phyloP scores from a whole-genome alignment of 2,329 filamentous ascomycete genomes.

The Pseudodiploospora longispora region DNA sequence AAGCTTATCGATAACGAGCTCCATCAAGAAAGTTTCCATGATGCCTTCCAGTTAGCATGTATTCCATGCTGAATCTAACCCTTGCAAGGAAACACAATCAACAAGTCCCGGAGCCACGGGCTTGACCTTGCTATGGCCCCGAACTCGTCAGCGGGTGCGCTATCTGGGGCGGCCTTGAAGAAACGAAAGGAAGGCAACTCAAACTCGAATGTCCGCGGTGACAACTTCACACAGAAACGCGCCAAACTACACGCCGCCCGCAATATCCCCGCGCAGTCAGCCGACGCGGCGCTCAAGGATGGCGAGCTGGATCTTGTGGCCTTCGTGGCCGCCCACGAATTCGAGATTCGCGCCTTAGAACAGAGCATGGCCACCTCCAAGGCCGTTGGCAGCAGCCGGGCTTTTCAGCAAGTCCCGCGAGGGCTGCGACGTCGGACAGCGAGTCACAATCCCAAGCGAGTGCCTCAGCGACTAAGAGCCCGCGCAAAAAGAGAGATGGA shows the following conservation, averaged over 20 bases:
- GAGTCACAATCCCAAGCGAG: conserved; percentile 87
- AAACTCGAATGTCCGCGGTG: conserved; percentile 15
- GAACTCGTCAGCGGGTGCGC: conserved; percentile 16
- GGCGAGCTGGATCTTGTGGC: conserved; percentile 79
- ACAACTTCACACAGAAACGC: conserved; percentile 31
- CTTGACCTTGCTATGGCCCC: conserved; percentile 18
- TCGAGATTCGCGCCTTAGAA: conserved; percentile 80
- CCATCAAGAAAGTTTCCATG: background rate
- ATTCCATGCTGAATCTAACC: too few relatives aligned
- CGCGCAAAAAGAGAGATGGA: conserved; percentile 68
- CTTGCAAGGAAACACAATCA: too few relatives aligned
- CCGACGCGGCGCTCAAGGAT: conserved; percentile 47
- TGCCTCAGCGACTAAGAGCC: conserved; percentile 67
- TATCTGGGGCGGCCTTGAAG: conserved; percentile 15
- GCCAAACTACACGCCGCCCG: conserved; percentile 39
- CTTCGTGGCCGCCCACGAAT: conserved; percentile 79
- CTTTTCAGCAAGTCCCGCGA: conserved; percentile 86
- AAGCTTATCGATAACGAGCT: conserved; percentile 1
- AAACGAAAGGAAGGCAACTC: conserved; percentile 19
- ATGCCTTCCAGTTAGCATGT: too few relatives aligned
- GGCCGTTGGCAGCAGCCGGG: conserved; percentile 52
- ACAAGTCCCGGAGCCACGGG: conserved; percentile 4
- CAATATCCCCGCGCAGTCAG: conserved; percentile 41
- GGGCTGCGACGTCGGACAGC: conserved; percentile 79
- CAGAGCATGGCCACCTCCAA: conserved; percentile 72